These are phyloP conservation scores for Coelastrella sp. DNA, from an alignment of 139 green algal species.

Conservation along the genomic window DNA sequence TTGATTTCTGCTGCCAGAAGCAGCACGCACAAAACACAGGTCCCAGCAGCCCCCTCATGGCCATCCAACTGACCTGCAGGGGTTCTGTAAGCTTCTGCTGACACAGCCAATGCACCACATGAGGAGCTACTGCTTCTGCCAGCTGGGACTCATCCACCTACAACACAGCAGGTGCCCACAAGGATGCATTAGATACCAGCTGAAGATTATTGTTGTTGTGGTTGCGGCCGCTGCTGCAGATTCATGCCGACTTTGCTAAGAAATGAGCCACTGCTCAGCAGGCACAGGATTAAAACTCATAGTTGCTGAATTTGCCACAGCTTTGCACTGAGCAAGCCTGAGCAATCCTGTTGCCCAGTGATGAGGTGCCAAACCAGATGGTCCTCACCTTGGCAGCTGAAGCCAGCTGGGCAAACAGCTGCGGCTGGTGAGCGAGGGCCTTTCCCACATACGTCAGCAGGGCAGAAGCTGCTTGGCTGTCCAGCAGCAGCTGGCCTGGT, in stretches of 20 bases:
- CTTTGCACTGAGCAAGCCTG: too few species aligned
- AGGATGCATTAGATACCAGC: not conserved
- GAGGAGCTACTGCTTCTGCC: constrained; percentile 16
- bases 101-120: constrained; percentile 37
- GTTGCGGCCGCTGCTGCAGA: not conserved
- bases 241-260: not conserved
- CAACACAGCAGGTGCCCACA: not conserved
- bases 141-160: constrained; percentile 34
- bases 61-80: constrained; percentile 12
- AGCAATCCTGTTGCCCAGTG: too few species aligned
- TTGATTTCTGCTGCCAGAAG: too few species aligned
- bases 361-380: not conserved
- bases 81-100: constrained; percentile 23
- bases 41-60: not conserved
- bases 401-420: constrained; percentile 38
- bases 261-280: too few species aligned
- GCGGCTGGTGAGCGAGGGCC: not conserved
- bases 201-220: too few species aligned
- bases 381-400: not conserved
- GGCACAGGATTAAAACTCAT: too few species aligned
- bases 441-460: constrained; percentile 36
- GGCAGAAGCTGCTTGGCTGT: not conserved
- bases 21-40: too few species aligned
- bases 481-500: constrained; percentile 36
- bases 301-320: too few species aligned